A percentile compares a stretch with the other conserved stretches of the same genome.
These are phyloP conservation scores for Corynascus novoguineensis DNA, from an alignment of 495 filamentous ascomycete species.

Conservation along the genomic window DNA sequence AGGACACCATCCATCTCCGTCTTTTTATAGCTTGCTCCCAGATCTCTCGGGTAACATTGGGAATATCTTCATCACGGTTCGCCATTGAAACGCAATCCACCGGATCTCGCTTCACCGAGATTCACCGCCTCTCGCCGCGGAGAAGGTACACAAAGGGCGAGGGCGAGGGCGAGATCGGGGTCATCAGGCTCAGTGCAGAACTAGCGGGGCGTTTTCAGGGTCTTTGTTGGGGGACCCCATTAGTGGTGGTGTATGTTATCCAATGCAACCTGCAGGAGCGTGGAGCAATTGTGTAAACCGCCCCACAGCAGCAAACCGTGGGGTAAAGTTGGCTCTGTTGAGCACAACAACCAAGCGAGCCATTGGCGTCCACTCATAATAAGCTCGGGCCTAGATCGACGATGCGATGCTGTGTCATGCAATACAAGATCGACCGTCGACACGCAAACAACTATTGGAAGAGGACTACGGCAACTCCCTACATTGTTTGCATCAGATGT, in stretches of 20 bases:
- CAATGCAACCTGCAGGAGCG: constrained; percentile 4
- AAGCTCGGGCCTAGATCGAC: too few species aligned
- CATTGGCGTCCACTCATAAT: too few species aligned
- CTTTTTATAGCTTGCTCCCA: constrained; percentile 1
- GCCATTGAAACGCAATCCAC: neutral
- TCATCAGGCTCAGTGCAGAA: too few species aligned
- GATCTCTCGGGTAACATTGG: neutral
- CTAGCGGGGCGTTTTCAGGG: neutral
- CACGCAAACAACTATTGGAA: too few species aligned
- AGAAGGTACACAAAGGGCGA: too few species aligned
- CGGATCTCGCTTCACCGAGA: neutral
- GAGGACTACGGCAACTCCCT: too few species aligned
- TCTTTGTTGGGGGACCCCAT: neutral
- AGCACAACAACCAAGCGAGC: neutral
- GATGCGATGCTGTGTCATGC: too few species aligned
- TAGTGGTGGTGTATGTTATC: neutral
- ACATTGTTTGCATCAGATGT: too few species aligned
- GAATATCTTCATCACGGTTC: neutral
- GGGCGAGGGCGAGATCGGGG: neutral
- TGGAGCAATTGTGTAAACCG: neutral
- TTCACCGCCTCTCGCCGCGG: neutral
- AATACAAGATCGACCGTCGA: too few species aligned
- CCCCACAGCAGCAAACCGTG: neutral
- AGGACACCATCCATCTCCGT: too few species aligned
- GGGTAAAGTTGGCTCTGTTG: neutral